Evolutionary conservation across 805 yeast genomes (phyloP).

Genomic region (Cyberlindnera mississippiensis): DNA sequence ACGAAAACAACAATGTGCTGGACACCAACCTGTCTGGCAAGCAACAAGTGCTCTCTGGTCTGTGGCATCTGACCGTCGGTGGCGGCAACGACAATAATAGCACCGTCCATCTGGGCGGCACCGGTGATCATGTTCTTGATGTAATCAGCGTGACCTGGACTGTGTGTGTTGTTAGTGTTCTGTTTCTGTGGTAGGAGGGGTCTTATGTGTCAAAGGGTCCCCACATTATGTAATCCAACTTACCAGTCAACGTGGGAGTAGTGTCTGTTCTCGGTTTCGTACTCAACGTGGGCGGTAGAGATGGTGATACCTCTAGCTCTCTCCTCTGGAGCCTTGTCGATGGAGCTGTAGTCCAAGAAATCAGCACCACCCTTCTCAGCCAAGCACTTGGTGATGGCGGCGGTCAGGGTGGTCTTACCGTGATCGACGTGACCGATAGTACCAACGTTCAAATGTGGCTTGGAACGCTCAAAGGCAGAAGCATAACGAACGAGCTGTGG

Average conservation of each 20-base stretch:
- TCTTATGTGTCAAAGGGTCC: too few relatives aligned
- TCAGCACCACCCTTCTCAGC: constrained; percentile 86
- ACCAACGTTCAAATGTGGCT: constrained; percentile 96
- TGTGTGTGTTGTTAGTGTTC: background rate
- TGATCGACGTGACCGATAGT: constrained; percentile 99
- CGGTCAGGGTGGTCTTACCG: constrained; percentile 97
- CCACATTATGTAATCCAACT: background rate
- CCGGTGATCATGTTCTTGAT: constrained; percentile 99
- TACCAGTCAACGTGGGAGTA: constrained; percentile 88
- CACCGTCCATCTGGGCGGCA: constrained; percentile 99
- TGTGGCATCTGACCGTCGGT: constrained; percentile 99
- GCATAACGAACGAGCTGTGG: constrained; percentile 37
- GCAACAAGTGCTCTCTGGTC: constrained; percentile 96
- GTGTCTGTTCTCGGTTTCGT: constrained; percentile 91
- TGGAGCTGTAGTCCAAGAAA: constrained; percentile 88
- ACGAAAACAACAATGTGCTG: constrained; percentile 96
- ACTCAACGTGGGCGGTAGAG: constrained; percentile 96
- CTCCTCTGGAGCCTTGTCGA: constrained; percentile 98
- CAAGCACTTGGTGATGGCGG: constrained; percentile 95
- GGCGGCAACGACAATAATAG: constrained; percentile 98
- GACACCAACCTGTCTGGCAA: constrained; percentile 99
- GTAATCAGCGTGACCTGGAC: constrained; percentile 98
- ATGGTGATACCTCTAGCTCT: constrained; percentile 99
- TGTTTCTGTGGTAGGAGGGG: background rate
- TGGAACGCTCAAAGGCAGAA: constrained; percentile 84